Conservation (phyloP, 75 land plant genomes). For the Adiantum capillusveneris region DNA sequence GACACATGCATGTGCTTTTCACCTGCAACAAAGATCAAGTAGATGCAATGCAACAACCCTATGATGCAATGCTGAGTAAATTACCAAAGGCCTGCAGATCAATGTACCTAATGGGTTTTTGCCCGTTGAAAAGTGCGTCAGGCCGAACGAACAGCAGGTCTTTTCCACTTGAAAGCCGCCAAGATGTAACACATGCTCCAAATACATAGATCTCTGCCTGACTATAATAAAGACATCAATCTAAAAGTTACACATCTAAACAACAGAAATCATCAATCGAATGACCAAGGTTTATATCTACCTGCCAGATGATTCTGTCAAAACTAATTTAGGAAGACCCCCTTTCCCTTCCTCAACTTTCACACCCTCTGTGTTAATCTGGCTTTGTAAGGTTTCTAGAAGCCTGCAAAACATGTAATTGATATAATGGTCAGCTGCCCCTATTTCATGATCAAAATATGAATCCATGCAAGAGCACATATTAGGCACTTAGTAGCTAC, state of each 20-base stretch:
- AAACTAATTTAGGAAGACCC: slow-evolving; percentile 24
- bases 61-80: neutral
- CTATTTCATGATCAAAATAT: too few species aligned
- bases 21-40: too few species aligned
- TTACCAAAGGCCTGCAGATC: slow-evolving; percentile 1
- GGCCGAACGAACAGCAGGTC: slow-evolving; percentile 95
- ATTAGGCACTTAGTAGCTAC: too few species aligned
- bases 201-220: slow-evolving; percentile 81
- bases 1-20: too few species aligned
- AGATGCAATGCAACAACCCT: too few species aligned
- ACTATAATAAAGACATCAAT: too few species aligned
- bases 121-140: slow-evolving; percentile 92
- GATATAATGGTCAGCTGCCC: too few species aligned
- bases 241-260: too few species aligned
- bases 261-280: neutral
- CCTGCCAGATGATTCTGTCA: slow-evolving; percentile 20
- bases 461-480: too few species aligned
- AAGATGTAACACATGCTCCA: slow-evolving; percentile 89
- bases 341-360: slow-evolving; percentile 18
- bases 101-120: slow-evolving; percentile 83
- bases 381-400: slow-evolving; percentile 3
- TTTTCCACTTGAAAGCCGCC: slow-evolving; percentile 64
- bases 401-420: neutral
- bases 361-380: slow-evolving; percentile 8
- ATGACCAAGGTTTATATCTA: slow-evolving; percentile 12